Percentiles rank a stretch among this genome's conserved stretches.
These are phyloP conservation scores for Penicillium sp. DNA, from an alignment of 2,329 filamentous ascomycete genomes.

Conservation along the genomic window DNA sequence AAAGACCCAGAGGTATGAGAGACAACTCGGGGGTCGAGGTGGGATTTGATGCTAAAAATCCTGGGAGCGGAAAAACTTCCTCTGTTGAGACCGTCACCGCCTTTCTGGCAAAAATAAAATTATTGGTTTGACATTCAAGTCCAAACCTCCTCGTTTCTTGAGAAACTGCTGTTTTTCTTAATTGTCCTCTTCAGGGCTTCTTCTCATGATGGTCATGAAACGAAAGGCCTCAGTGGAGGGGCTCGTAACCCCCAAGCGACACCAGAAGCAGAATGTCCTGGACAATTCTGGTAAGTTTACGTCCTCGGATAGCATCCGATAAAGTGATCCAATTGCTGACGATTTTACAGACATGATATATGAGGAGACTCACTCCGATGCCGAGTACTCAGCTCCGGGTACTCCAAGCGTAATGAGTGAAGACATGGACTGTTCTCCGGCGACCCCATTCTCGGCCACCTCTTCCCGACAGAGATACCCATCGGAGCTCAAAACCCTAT, in stretches of 20 bases:
- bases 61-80: slow-evolving; percentile 38
- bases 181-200: not conserved
- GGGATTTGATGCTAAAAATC: slow-evolving; percentile 24
- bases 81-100: slow-evolving; percentile 33
- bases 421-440: slow-evolving; percentile 46
- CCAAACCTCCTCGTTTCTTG: slow-evolving; percentile 1
- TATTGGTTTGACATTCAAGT: slow-evolving; percentile 14
- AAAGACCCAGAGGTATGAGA: slow-evolving; percentile 19
- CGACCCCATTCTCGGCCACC: slow-evolving; percentile 53
- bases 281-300: slow-evolving; percentile 30
- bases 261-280: slow-evolving; percentile 28
- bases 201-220: slow-evolving; percentile 35
- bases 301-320: slow-evolving; percentile 2
- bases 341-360: slow-evolving; percentile 39
- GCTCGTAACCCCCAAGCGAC: slow-evolving; percentile 29
- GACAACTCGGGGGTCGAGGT: slow-evolving; percentile 14
- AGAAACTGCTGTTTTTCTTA: not conserved
- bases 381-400: slow-evolving; percentile 31
- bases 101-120: slow-evolving; percentile 35
- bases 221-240: slow-evolving; percentile 33
- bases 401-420: slow-evolving; percentile 30
- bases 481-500: slow-evolving; percentile 72
- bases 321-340: slow-evolving; percentile 12
- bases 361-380: slow-evolving; percentile 36
- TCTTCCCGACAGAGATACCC: slow-evolving; percentile 46